Evolutionary conservation across 768 basidiomycete species (phyloP).

Genomic region (Gymnopilus junonius): DNA sequence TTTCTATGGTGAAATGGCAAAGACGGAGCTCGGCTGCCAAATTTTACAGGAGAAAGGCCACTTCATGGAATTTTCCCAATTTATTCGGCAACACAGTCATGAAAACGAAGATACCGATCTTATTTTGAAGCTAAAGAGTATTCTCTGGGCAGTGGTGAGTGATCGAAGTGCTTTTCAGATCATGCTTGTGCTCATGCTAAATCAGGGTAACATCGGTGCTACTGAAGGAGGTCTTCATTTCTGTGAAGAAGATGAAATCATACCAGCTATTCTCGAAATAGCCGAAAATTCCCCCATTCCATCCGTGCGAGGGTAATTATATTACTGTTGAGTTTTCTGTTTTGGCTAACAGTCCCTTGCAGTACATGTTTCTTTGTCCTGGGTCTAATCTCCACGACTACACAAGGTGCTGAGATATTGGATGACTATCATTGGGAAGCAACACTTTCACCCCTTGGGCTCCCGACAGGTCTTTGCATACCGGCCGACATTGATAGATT

Average conservation of each 20-base stretch:
- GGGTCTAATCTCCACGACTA: conserved; percentile 89
- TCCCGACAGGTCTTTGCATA: conserved; percentile 90
- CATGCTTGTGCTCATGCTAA: not conserved
- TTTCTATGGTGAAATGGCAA: conserved; percentile 98
- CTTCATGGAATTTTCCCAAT: conserved; percentile 88
- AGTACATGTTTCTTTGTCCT: conserved; percentile 98
- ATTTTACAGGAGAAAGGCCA: conserved; percentile 90
- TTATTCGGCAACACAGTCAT: conserved; percentile 84
- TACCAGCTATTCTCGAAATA: conserved; percentile 88
- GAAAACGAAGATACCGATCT: conserved; percentile 85
- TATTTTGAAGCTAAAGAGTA: conserved; percentile 90
- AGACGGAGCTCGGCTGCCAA: conserved; percentile 93
- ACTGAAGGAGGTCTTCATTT: conserved; percentile 91
- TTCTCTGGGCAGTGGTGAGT: conserved; percentile 95
- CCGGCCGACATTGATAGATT: conserved; percentile 86
- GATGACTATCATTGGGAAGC: conserved; percentile 95
- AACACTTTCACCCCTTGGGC: conserved; percentile 81
- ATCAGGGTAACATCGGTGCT: conserved; percentile 91
- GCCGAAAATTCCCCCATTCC: conserved; percentile 88
- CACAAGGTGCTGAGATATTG: conserved; percentile 90
- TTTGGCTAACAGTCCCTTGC: conserved; percentile 1
- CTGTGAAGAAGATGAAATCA: conserved; percentile 93
- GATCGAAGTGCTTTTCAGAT: not conserved
- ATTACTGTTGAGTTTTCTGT: not conserved
- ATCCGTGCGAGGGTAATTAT: conserved; percentile 86